Conservation (phyloP, 495 filamentous ascomycete species). For the Talaromyces nanjingensis region DNA sequence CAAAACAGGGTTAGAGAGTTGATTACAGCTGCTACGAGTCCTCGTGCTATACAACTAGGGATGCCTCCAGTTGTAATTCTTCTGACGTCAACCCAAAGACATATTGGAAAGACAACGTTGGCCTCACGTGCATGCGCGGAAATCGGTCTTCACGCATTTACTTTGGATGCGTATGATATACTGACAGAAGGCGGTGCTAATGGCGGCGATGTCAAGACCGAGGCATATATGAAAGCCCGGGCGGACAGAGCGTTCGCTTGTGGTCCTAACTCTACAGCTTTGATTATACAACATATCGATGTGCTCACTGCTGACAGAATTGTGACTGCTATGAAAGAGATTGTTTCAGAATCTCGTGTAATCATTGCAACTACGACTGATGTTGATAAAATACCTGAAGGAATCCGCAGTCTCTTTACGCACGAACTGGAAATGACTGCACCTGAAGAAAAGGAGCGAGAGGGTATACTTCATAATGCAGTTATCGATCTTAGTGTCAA, state of each 20-base stretch:
- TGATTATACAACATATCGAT: constrained; percentile 83
- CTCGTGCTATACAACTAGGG: constrained; percentile 75
- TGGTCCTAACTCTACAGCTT: constrained; percentile 71
- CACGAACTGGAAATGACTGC: constrained; percentile 93
- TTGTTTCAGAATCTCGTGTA: constrained; percentile 64
- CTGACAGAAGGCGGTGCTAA: constrained; percentile 80
- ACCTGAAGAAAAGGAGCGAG: constrained; percentile 86
- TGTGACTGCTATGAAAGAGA: constrained; percentile 71
- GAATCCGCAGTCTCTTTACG: constrained; percentile 82
- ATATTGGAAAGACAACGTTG: constrained; percentile 79
- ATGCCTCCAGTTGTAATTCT: constrained; percentile 85
- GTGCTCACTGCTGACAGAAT: constrained; percentile 87
- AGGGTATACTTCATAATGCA: constrained; percentile 74
- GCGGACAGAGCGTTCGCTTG: constrained; percentile 85
- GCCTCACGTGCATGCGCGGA: constrained; percentile 75
- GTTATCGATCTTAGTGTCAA: constrained; percentile 66
- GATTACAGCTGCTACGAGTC: constrained; percentile 79
- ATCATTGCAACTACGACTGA: constrained; percentile 91
- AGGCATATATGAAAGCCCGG: constrained; percentile 77
- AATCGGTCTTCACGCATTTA: constrained; percentile 82
- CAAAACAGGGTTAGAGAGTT: constrained; percentile 77
- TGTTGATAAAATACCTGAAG: constrained; percentile 87
- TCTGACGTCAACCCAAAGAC: constrained; percentile 80
- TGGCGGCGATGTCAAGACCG: constrained; percentile 86
- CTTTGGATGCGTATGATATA: constrained; percentile 89